These are phyloP conservation scores for Pythium aquatile DNA, from an alignment of 352 stramenopile genomes.

Conservation along the genomic window DNA sequence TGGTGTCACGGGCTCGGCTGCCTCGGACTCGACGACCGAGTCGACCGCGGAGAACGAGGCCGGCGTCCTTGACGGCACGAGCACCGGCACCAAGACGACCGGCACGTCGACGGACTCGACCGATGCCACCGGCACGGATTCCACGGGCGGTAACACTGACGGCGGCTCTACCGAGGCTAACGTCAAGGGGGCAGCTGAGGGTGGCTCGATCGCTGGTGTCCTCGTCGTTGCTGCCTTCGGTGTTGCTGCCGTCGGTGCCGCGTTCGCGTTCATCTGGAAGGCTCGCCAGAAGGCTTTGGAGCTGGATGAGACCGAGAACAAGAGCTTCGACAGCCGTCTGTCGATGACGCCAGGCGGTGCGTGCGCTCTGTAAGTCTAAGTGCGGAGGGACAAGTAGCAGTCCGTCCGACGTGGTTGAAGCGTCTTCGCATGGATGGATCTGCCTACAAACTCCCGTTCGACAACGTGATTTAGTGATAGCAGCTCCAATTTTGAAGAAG, in stretches of 20 bases:
- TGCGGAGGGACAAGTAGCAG: constrained; percentile 9
- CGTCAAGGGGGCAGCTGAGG: constrained; percentile 27
- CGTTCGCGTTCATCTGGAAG: constrained; percentile 80
- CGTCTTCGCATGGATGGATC: constrained; percentile 15
- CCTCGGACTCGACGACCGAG: constrained; percentile 3
- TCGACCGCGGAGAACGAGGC: constrained; percentile 21
- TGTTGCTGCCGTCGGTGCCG: constrained; percentile 43
- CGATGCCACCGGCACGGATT: neutral
- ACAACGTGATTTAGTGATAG: constrained; percentile 28
- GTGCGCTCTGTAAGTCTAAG: constrained; percentile 45
- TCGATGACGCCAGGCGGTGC: constrained; percentile 52
- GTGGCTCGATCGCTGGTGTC: constrained; percentile 23
- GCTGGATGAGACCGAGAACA: constrained; percentile 44
- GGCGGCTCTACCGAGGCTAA: constrained; percentile 33
- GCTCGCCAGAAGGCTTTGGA: constrained; percentile 60
- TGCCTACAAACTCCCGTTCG: constrained; percentile 4
- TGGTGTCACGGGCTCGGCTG: neutral
- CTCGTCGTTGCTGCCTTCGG: constrained; percentile 34
- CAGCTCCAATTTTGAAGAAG: constrained; percentile 14
- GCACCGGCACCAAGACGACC: neutral
- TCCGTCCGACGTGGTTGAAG: constrained; percentile 25
- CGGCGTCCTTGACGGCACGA: constrained; percentile 12
- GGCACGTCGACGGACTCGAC: neutral
- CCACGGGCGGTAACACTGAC: constrained; percentile 8
- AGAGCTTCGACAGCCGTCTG: constrained; percentile 41